Percentiles rank a stretch among this genome's conserved stretches.
These are phyloP conservation scores for Colletotrichum sidae DNA, from an alignment of 2,329 filamentous ascomycete species.

Conservation along the genomic window DNA sequence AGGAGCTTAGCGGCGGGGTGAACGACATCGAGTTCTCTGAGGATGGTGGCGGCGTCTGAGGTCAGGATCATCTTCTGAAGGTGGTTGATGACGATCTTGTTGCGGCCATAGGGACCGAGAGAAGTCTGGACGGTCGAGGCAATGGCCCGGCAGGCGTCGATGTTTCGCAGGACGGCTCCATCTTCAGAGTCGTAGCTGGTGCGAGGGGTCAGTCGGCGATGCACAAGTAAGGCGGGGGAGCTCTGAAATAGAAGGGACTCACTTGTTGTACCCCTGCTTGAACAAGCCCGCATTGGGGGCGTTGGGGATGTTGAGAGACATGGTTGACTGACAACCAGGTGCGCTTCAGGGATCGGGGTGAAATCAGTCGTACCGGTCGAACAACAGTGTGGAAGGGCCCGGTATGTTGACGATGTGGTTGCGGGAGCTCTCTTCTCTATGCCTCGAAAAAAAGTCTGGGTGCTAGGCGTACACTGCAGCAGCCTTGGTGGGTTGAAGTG, in stretches of 20 bases:
- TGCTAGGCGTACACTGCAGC: slow-evolving; percentile 27
- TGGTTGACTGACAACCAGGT: slow-evolving; percentile 52
- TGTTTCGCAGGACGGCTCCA: slow-evolving; percentile 97
- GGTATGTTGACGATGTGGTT: slow-evolving; percentile 33
- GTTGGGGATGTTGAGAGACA: slow-evolving; percentile 97
- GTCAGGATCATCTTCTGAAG: slow-evolving; percentile 99
- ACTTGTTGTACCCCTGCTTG: slow-evolving; percentile 98
- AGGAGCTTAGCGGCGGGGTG: slow-evolving; percentile 97
- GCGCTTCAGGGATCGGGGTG: slow-evolving; percentile 21
- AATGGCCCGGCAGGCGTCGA: slow-evolving; percentile 97
- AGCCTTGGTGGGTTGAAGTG: slow-evolving; percentile 36
- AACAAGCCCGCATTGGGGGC: slow-evolving; percentile 94
- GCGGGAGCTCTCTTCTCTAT: slow-evolving; percentile 32
- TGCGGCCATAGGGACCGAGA: slow-evolving; percentile 95
- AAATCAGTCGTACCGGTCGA: slow-evolving; percentile 27
- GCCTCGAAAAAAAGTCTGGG: slow-evolving; percentile 39
- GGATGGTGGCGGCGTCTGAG: slow-evolving; percentile 96
- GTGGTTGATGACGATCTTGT: slow-evolving; percentile 99
- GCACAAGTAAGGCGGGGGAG: slow-evolving; percentile 34
- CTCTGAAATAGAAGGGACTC: slow-evolving; percentile 51
- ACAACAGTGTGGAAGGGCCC: slow-evolving; percentile 30
- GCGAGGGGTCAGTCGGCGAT: slow-evolving; percentile 46
- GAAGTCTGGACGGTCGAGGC: slow-evolving; percentile 97
- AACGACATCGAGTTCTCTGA: slow-evolving; percentile 97
- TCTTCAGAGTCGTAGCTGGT: slow-evolving; percentile 97